phyloP scores from a whole-genome alignment of 2,329 filamentous ascomycete genomes.

The Alternaria panax region DNA sequence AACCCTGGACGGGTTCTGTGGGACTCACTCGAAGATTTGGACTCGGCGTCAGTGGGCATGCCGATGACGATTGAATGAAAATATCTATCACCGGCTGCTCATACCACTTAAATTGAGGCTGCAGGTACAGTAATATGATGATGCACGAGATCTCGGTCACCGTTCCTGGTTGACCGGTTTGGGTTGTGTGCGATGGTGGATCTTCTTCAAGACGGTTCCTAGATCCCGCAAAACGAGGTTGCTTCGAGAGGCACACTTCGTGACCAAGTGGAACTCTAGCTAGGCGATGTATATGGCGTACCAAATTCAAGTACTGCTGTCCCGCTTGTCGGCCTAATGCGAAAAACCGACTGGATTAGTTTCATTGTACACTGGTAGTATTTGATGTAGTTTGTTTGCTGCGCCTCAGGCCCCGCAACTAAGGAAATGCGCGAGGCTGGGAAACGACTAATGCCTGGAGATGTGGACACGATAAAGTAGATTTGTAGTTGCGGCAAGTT shows the following conservation, averaged over 20 bases:
- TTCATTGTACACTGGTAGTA: slow-evolving; percentile 3
- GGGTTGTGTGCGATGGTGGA: slow-evolving; percentile 23
- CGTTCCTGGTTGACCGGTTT: slow-evolving; percentile 10
- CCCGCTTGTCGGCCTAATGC: slow-evolving; percentile 34
- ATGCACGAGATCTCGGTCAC: not conserved
- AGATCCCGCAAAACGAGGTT: not conserved
- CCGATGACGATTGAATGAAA: slow-evolving; percentile 27
- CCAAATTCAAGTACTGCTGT: slow-evolving; percentile 26
- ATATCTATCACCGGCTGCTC: slow-evolving; percentile 32
- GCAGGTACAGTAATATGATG: slow-evolving; percentile 1
- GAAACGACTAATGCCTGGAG: slow-evolving; percentile 33
- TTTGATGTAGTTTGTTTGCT: slow-evolving; percentile 24
- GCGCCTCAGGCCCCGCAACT: slow-evolving; percentile 29
- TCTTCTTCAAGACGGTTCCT: not conserved
- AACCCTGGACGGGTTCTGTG: slow-evolving; percentile 31
- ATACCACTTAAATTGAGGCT: slow-evolving; percentile 25
- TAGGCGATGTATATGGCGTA: slow-evolving; percentile 27
- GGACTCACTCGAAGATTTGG: slow-evolving; percentile 37
- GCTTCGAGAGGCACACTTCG: slow-evolving; percentile 8
- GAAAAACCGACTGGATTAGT: slow-evolving; percentile 25
- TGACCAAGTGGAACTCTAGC: slow-evolving; percentile 18
- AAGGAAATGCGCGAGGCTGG: slow-evolving; percentile 32
- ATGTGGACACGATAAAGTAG: slow-evolving; percentile 12
- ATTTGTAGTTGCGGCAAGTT: slow-evolving; percentile 3
- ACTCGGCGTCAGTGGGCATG: slow-evolving; percentile 41